A percentile compares a stretch with the other conserved stretches of the same genome.
Conservation (phyloP, 2,329 filamentous ascomycete genomes). For the Clonostachys solani region DNA sequence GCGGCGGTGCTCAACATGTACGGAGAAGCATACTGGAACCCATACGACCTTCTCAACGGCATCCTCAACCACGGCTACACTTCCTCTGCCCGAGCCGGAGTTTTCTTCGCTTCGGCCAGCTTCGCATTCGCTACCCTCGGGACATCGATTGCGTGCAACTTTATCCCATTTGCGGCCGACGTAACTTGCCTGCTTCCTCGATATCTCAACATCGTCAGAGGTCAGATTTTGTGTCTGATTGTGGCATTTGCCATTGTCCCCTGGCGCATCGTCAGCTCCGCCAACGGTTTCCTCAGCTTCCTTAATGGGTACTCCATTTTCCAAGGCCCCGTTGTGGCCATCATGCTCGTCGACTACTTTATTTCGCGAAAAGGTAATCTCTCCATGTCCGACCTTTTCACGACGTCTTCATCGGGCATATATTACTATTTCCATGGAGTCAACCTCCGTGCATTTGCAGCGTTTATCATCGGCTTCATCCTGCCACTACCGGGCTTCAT, state of each 20-base stretch:
- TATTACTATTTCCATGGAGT: background rate
- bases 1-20: too few relatives aligned
- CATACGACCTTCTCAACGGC: too few relatives aligned
- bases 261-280: constrained; percentile 16
- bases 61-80: too few relatives aligned
- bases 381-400: too few relatives aligned
- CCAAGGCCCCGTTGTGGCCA: constrained; percentile 13
- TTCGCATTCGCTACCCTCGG: too few relatives aligned
- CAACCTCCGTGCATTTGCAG: background rate
- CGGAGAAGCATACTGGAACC: too few relatives aligned
- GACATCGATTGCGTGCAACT: background rate
- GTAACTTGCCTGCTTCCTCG: constrained; percentile 38
- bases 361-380: background rate
- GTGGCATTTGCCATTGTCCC: constrained; percentile 14
- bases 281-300: constrained; percentile 13
- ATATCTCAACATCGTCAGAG: constrained; percentile 52
- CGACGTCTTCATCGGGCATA: background rate
- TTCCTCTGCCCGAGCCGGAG: too few relatives aligned
- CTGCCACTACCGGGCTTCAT: background rate
- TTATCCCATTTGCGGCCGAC: constrained; percentile 10
- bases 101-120: too few relatives aligned
- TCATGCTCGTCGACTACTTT: constrained; percentile 16
- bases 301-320: constrained; percentile 15
- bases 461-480: background rate
- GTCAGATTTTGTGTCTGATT: constrained; percentile 29